phyloP scores from a whole-genome alignment of 495 filamentous ascomycete genomes.

The Penicillium fimorum region DNA sequence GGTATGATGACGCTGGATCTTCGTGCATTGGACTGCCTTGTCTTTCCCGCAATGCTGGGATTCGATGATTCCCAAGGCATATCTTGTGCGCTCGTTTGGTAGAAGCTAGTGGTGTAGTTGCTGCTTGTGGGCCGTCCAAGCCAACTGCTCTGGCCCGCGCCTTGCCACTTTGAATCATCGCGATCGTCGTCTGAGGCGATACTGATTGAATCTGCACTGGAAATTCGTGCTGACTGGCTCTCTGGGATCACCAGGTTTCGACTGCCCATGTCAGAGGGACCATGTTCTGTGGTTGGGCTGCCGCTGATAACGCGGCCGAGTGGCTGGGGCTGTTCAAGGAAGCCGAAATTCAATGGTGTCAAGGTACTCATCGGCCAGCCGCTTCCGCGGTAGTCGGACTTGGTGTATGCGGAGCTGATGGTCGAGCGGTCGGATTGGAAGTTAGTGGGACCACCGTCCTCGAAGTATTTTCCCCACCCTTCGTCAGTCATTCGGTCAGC shows the following conservation, averaged over 20 bases:
- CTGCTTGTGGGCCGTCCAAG: constrained; percentile 57
- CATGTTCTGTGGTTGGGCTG: constrained; percentile 65
- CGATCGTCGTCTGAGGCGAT: constrained; percentile 53
- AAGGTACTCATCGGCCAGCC: constrained; percentile 41
- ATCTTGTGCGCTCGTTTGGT: constrained; percentile 40
- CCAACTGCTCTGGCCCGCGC: constrained; percentile 44
- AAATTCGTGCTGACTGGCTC: constrained; percentile 62
- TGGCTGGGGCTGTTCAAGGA: constrained; percentile 42
- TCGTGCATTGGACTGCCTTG: constrained; percentile 31
- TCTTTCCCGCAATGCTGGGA: constrained; percentile 12
- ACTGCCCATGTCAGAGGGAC: constrained; percentile 35
- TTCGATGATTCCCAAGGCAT: constrained; percentile 23
- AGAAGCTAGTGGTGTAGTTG: constrained; percentile 57
- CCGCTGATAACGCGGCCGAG: constrained; percentile 58
- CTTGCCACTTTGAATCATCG: constrained; percentile 49
- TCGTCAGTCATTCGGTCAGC: constrained; percentile 53
- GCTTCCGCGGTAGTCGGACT: constrained; percentile 38
- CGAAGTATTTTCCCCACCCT: constrained; percentile 62
- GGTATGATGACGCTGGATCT: constrained; percentile 38
- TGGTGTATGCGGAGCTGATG: constrained; percentile 30
- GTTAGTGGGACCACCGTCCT: constrained; percentile 49
- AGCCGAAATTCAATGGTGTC: constrained; percentile 36
- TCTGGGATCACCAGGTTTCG: constrained; percentile 48
- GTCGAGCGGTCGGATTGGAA: constrained; percentile 33
- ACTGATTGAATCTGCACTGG: constrained; percentile 57